Conservation (phyloP, 2,329 filamentous ascomycete genomes). For the Fusarium camptoceras region DNA sequence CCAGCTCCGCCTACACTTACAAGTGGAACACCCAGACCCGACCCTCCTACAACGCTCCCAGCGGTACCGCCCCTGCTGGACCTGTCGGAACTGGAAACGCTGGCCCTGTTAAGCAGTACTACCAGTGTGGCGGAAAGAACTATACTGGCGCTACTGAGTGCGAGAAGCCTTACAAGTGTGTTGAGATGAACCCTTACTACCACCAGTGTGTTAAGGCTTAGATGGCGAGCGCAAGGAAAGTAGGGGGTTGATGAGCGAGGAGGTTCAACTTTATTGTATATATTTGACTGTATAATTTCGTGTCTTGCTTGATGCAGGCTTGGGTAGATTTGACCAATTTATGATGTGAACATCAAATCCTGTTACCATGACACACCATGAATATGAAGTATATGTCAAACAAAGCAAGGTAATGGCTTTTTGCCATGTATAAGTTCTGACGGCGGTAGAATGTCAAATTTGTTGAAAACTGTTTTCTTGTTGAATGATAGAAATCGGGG, state of each 20-base stretch:
- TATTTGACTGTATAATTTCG: slow-evolving; percentile 32
- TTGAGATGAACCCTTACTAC: slow-evolving; percentile 38
- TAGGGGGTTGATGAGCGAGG: too few relatives aligned
- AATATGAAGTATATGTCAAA: fast-evolving
- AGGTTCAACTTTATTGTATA: slow-evolving; percentile 30
- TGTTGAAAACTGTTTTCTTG: too few relatives aligned
- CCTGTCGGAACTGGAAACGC: slow-evolving; percentile 28
- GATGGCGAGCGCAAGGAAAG: too few relatives aligned
- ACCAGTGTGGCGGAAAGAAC: slow-evolving; percentile 41
- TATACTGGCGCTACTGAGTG: slow-evolving; percentile 39
- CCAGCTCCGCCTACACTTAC: slow-evolving; percentile 30
- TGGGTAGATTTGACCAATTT: not conserved
- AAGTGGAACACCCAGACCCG: slow-evolving; percentile 41
- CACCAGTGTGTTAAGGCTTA: slow-evolving; percentile 34
- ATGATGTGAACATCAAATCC: not conserved
- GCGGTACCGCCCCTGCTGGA: slow-evolving; percentile 25
- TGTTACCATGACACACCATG: fast-evolving
- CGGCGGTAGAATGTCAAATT: too few relatives aligned
- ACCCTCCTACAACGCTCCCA: slow-evolving; percentile 5
- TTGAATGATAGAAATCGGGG: too few relatives aligned
- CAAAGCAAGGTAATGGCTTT: fast-evolving
- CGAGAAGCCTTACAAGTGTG: slow-evolving; percentile 36
- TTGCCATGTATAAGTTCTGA: too few relatives aligned
- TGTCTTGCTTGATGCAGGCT: slow-evolving; percentile 33
- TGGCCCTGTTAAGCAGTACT: slow-evolving; percentile 27